These are phyloP conservation scores for Lachnellula suecica DNA, from an alignment of 2,329 filamentous ascomycete species.

Conservation along the genomic window DNA sequence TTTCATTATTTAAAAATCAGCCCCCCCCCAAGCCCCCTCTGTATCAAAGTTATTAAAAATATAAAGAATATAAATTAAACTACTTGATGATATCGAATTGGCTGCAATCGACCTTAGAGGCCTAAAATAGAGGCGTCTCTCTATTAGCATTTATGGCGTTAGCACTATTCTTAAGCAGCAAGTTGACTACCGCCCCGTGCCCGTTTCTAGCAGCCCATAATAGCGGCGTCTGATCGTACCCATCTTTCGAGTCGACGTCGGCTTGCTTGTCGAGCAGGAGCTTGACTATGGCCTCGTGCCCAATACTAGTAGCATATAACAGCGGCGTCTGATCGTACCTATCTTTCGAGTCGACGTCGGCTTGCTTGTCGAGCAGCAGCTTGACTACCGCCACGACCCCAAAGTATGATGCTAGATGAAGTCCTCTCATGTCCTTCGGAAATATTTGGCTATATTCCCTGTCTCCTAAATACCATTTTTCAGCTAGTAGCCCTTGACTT, in stretches of 20 bases:
- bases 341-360: constrained; percentile 5
- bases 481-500: constrained; percentile 5
- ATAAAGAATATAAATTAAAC: no score
- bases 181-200: constrained; percentile 4
- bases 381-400: constrained; percentile 15
- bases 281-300: constrained; percentile 32
- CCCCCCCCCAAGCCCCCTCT: no score
- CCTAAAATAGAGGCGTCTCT: not conserved
- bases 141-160: not conserved
- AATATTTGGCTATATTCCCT: not conserved
- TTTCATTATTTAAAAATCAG: no score
- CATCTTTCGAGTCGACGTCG: not conserved
- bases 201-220: not conserved
- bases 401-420: constrained; percentile 27
- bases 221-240: constrained; percentile 9
- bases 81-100: no score
- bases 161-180: not conserved
- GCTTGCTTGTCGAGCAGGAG: constrained; percentile 1
- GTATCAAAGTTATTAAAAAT: no score
- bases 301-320: constrained; percentile 22
- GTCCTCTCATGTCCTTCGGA: constrained; percentile 15
- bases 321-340: constrained; percentile 31
- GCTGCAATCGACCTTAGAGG: not conserved
- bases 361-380: constrained; percentile 6
- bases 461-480: no score